Conservation (phyloP, 495 filamentous ascomycete genomes). For the Neurospora sp. region DNA sequence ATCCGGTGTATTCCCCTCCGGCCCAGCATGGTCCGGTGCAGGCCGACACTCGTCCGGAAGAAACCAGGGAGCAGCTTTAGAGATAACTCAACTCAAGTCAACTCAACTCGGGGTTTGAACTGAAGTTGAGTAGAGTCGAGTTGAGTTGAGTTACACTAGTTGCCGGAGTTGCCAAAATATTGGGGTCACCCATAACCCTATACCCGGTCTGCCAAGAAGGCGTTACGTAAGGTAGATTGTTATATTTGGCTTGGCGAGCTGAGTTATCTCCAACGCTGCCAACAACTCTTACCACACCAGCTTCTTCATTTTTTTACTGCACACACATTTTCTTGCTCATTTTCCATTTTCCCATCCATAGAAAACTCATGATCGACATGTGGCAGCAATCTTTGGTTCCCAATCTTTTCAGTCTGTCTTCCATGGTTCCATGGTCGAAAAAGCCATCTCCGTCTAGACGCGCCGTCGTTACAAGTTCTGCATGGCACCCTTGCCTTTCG, state of each 20-base stretch:
- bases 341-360: background rate
- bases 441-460: background rate
- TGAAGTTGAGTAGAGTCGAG: background rate
- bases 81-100: background rate
- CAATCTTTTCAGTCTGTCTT: background rate
- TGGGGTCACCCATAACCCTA: background rate
- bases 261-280: too few species aligned
- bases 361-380: background rate
- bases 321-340: background rate
- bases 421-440: background rate
- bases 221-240: too few species aligned
- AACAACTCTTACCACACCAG: too few species aligned
- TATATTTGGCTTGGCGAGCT: too few species aligned
- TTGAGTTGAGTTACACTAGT: too few species aligned
- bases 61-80: background rate
- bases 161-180: too few species aligned
- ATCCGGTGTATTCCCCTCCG: background rate
- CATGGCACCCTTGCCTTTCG: background rate
- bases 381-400: too few species aligned
- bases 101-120: background rate
- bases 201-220: too few species aligned
- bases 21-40: background rate
- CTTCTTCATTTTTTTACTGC: background rate
- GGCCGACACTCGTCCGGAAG: background rate
- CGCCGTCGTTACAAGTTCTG: background rate